Base-by-base conservation (phyloP, 345 rosid species). In the Bruguiera parviflora region DNA sequence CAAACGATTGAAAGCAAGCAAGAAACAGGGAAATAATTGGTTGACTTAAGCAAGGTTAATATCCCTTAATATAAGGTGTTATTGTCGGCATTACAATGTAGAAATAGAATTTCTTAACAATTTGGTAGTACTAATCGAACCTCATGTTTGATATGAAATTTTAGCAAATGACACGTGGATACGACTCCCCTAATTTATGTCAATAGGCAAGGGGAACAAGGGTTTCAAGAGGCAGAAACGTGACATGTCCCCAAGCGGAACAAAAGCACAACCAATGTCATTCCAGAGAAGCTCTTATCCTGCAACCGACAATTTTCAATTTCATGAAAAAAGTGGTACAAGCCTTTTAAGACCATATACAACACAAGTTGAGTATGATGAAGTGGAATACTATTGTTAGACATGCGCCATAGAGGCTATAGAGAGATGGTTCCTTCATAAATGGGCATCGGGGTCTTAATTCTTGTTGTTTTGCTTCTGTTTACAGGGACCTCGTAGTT, bases 221-320 rank as follows among this genome's bases (percentile, higher is more conserved):
- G 18, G 2, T 10, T 61, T 35, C 10, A 3, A 3, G 3, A 10
- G 73, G 53, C 73, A 70, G 11, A 53, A 62, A 62, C 73, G 73
- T 62, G 67, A 62, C 31, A 56, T 63, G 67, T 63, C 73, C 8
- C 61, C 25, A 5, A 25, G 15, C 52, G 15, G 25, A 62, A 0
- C 67, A 33, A 55, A 69, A 61, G 33, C 5, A 52, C 51, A 61
- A 49, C 29, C 13, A 51, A 5, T 32, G 49, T 52, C 37, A 20
- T 61, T 8, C 52, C 53, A 6, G 52, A 5, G 18, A 53, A 21
- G 24, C 58, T 11, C 56, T 33, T 52, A 53, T 3, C 52, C 49
- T 24, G 4, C 73, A 53, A 43, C 68, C 63, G 62, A 71, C 68
- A 71, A 35, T 43, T 43, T 43, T 43, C 49, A 43, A 13, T 43